phyloP scores from a whole-genome alignment of 164 flowering plant genomes.

The Aristolochia fimbriata region DNA sequence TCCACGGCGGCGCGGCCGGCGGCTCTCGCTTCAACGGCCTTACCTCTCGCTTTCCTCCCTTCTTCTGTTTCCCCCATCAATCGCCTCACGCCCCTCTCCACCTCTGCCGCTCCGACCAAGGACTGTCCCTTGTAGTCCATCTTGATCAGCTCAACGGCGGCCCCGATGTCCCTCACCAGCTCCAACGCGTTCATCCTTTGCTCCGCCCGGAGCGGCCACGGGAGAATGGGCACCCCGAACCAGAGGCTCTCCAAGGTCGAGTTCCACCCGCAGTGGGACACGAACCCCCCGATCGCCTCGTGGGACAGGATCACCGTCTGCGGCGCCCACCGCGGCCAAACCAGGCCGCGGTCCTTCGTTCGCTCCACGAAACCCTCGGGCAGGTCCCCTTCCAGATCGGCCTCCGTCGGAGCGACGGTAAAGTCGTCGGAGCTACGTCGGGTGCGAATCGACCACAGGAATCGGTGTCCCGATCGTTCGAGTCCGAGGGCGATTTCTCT shows the following conservation, averaged over 20 bases:
- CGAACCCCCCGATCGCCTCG: constrained; percentile 2
- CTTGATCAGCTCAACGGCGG: not conserved
- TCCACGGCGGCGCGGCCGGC: constrained; percentile 17
- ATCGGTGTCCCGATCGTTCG: constrained; percentile 27
- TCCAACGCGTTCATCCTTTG: constrained; percentile 6
- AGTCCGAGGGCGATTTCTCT: constrained; percentile 29
- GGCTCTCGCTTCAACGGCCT: constrained; percentile 20
- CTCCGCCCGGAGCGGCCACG: constrained; percentile 7
- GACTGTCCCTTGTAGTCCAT: not conserved
- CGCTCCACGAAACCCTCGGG: constrained; percentile 6
- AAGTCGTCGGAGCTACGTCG: not conserved
- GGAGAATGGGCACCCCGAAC: constrained; percentile 5
- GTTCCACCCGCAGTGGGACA: constrained; percentile 8
- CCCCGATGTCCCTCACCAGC: not conserved
- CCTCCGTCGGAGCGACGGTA: not conserved
- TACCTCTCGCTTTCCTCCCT: constrained; percentile 20
- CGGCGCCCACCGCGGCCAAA: constrained; percentile 7
- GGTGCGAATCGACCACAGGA: constrained; percentile 30
- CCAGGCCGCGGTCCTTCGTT: constrained; percentile 5
- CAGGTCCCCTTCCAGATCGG: constrained; percentile 1
- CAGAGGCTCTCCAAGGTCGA: constrained; percentile 2
- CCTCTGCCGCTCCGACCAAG: constrained; percentile 11
- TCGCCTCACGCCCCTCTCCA: constrained; percentile 29
- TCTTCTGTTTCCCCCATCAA: constrained; percentile 23
- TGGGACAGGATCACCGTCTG: constrained; percentile 5